Evolutionary conservation across 129 eudicot genomes (phyloP), one percentile per base, ranked within the genome.

Genomic region (Helianthus tuberosus): DNA sequence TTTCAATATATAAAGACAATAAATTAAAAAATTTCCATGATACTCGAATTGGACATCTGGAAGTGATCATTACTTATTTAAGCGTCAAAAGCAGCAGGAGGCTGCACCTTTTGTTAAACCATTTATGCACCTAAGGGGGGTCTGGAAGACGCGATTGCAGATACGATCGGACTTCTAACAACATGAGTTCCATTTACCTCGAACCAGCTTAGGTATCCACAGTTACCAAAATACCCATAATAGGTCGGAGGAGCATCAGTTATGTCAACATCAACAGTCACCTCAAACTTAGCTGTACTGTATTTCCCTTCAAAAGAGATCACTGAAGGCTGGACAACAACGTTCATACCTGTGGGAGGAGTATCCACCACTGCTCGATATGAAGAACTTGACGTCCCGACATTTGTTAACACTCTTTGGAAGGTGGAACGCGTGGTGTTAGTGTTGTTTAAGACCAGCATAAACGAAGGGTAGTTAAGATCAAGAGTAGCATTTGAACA

Each of bases 381-480:
- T 6, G 77, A 43, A 62, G 71, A 57, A 39, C 77, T 73, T n/a
- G 78, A 55, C 12, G 66, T 71, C 66, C 71, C 85, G 11, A 77
- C 82, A 41, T 84, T 80, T 2, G 80, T 84, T 49, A 84, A 66
- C 67, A 72, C 82, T 63, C 88, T 72, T 8, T 84, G 69, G 69
- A 78, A 78, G 13, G 89, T 71, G 71, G 38, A 62, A 38, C 62
- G n/a, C 0, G 82, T 81, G 6, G 82, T 85, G 47, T 85, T 85
- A 1, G 89, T 82, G 9, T 82, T 82, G 72, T 85, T 85, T 11
- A 85, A 68, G 23, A 82, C 63, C 59, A 81, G 47, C 9, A 80
- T 81, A 57, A 85, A 85, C 1, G 86, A 85, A 17, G 86, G 89
- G 83, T 85, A 85, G 55, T 85, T 85, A 32, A 85, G 86, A 75